Conservation (phyloP, 208 protist genomes). For the Jaenimonas drosophilae region DNA sequence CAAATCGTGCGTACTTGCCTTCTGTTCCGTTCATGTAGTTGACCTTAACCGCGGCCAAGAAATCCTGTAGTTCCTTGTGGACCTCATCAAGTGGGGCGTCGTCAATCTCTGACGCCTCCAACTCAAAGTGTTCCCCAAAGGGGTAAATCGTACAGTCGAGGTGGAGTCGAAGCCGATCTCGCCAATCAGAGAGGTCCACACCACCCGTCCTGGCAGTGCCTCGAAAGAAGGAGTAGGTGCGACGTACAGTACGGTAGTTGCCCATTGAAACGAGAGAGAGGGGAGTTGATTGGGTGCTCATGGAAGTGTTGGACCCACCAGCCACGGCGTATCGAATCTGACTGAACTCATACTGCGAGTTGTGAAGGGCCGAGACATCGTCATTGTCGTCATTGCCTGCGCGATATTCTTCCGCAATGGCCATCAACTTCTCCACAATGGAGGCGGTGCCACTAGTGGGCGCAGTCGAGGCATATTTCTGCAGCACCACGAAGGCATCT, state of each 20-base stretch:
- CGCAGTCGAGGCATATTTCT: too few species aligned
- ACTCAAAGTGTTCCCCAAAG: constrained; percentile 52
- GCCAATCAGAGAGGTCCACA: not conserved
- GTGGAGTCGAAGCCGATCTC: constrained; percentile 12
- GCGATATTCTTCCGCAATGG: too few species aligned
- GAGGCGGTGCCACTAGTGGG: too few species aligned
- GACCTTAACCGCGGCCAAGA: constrained; percentile 22
- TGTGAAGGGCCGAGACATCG: too few species aligned
- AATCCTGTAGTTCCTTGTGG: constrained; percentile 18
- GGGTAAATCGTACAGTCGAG: constrained; percentile 49
- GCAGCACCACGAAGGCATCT: too few species aligned
- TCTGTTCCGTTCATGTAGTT: constrained; percentile 32
- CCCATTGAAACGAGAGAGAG: constrained; percentile 12
- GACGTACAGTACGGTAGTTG: constrained; percentile 17
- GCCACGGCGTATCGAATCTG: too few species aligned
- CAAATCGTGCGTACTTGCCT: constrained; percentile 61
- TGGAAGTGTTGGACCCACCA: too few species aligned
- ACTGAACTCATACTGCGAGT: too few species aligned
- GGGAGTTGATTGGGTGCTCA: not conserved
- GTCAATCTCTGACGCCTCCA: constrained; percentile 46
- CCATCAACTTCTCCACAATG: too few species aligned
- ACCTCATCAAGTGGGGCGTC: constrained; percentile 34
- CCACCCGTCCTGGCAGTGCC: not conserved
- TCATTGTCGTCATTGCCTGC: too few species aligned
- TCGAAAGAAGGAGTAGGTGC: constrained; percentile 18